Percentiles rank a stretch among this genome's conserved stretches.
These are phyloP conservation scores for Apodospora peruviana DNA, from an alignment of 495 filamentous ascomycete species.

Conservation along the genomic window DNA sequence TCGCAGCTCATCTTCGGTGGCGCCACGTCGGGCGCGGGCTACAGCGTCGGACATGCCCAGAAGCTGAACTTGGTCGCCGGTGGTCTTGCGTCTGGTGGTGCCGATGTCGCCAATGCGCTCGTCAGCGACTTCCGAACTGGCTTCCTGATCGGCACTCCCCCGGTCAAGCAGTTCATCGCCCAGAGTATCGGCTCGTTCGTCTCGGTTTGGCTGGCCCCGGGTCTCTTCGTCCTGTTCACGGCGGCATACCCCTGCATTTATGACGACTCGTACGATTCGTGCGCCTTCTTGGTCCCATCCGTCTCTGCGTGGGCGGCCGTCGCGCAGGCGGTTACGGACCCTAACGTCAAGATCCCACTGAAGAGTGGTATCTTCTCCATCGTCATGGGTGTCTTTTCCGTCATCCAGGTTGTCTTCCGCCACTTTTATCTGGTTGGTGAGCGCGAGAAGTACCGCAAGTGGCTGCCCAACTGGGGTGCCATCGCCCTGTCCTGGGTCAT, in stretches of 20 bases:
- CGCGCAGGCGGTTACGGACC: constrained; percentile 58
- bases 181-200: constrained; percentile 57
- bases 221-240: constrained; percentile 59
- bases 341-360: constrained; percentile 49
- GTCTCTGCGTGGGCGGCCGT: constrained; percentile 62
- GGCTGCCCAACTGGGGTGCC: constrained; percentile 63
- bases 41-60: constrained; percentile 44
- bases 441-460: constrained; percentile 47
- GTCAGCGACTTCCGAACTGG: constrained; percentile 58
- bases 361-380: constrained; percentile 52
- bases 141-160: constrained; percentile 57
- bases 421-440: constrained; percentile 49
- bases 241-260: constrained; percentile 63
- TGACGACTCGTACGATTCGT: constrained; percentile 29
- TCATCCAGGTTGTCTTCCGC: constrained; percentile 48
- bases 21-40: constrained; percentile 47
- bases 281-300: constrained; percentile 54
- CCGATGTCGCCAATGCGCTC: constrained; percentile 50
- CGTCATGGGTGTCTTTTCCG: constrained; percentile 46
- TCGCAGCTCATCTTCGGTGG: constrained; percentile 62
- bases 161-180: constrained; percentile 58
- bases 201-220: constrained; percentile 57
- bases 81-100: constrained; percentile 52
- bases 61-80: constrained; percentile 60
- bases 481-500: constrained; percentile 61